These are phyloP conservation scores for Colletotrichum spinosum DNA, from an alignment of 2,329 filamentous ascomycete species.

Conservation along the genomic window DNA sequence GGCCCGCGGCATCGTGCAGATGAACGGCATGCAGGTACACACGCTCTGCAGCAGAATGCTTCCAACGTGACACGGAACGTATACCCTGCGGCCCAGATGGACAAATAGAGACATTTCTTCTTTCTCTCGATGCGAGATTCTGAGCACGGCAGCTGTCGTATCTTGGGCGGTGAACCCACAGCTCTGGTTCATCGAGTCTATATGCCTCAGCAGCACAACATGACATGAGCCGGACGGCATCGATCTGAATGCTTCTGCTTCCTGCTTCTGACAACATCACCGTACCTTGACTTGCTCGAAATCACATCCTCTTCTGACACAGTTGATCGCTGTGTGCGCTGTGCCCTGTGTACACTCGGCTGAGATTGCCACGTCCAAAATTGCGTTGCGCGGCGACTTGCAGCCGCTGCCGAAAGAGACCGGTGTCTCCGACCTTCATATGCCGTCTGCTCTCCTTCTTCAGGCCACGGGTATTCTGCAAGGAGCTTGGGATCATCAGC, in stretches of 20 bases:
- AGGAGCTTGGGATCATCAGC: not conserved
- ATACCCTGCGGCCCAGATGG: not conserved
- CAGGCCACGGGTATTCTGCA: too few relatives aligned
- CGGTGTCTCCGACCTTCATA: conserved; percentile 1
- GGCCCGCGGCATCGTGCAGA: conserved; percentile 25
- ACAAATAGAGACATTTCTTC: not conserved
- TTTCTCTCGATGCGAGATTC: not conserved
- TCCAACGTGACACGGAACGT: not conserved
- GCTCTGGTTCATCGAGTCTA: not conserved
- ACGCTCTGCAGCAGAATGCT: not conserved
- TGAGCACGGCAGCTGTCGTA: conserved; percentile 10
- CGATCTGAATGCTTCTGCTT: too few relatives aligned
- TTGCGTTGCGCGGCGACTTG: conserved; percentile 20
- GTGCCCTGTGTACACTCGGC: not conserved
- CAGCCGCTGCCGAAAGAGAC: conserved; percentile 22
- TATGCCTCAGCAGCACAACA: not conserved
- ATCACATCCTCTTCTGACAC: too few relatives aligned
- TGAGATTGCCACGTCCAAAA: conserved; percentile 2
- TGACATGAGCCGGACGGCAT: too few relatives aligned
- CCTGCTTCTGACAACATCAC: too few relatives aligned
- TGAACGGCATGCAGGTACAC: conserved; percentile 27
- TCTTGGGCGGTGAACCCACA: not conserved
- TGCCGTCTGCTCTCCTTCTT: not conserved
- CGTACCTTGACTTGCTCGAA: too few relatives aligned
- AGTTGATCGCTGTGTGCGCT: not conserved